Base-by-base conservation (phyloP, 495 filamentous ascomycete genomes). In the Aspergillus hancockii region DNA sequence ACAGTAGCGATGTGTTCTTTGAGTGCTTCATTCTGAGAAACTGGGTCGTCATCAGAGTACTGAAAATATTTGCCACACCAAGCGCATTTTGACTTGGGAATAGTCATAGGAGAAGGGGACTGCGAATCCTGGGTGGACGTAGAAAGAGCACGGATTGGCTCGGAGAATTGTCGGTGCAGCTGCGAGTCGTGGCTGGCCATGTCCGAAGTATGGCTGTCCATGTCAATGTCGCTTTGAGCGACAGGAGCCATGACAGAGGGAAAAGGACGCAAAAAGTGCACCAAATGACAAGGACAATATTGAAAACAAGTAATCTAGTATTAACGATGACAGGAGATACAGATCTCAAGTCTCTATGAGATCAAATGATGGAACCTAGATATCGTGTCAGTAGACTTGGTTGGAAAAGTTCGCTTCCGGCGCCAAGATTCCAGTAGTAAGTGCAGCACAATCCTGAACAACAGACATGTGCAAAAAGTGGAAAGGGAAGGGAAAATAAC, bases 141-240 rank as follows among this genome's bases (percentile, higher is more conserved):
- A 61, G 72, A 74, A 23, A 60, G 70, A 22, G 69, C 63, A 46
- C 72, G 71, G 34, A 73, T 59, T 49, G 72, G 74, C 49, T 80
- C 77, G 62, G 77, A 78, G 63, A 77, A 75, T 63, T 76, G 73
- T 63, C 74, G 74, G 69, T 70, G 74, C 63, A 76, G 56, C 19
- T 73, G 71, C 55, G 76, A 79, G 59, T 76, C 73, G 63, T 72
- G 74, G 60, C 74, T 74, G 59, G 70, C 72, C 60, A 77, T 61
- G 54, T 73, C 71, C 14, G 76, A 75, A 55, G 72, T 75, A 68
- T 66, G 75, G 45, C 74, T 72, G 57, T 77, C 73, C 62, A 66
- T 60, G 23, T 75, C 73, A 49, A 72, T 41, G 60, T 80, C 72
- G 49, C 61, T 67, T 41, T 73, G 68, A 47, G 71, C 65, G 52